A percentile compares a stretch with the other conserved stretches of the same genome.
Conservation (phyloP, 768 basidiomycete species). For the Strobilomyces confusus region DNA sequence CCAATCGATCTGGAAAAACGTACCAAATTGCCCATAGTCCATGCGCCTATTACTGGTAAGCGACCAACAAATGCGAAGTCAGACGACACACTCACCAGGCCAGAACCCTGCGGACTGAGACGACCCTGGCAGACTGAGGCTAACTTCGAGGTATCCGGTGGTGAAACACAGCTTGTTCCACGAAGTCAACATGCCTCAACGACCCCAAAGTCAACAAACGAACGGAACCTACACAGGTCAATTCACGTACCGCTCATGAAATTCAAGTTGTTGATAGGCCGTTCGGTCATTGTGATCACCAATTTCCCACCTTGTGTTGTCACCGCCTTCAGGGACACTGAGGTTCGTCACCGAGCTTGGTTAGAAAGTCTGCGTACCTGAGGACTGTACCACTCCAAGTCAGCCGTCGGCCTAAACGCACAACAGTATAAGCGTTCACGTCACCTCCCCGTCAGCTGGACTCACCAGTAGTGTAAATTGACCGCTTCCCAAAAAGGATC, state of each 20-base stretch:
- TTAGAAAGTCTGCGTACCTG: slow-evolving; percentile 37
- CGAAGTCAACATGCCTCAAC: slow-evolving; percentile 63
- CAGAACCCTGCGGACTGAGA: slow-evolving; percentile 67
- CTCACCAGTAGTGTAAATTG: slow-evolving; percentile 79
- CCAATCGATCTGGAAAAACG: neutral
- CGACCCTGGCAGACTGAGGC: slow-evolving; percentile 69
- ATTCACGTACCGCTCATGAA: slow-evolving; percentile 65
- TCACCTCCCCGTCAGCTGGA: neutral
- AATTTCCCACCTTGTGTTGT: slow-evolving; percentile 77
- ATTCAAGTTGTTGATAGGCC: slow-evolving; percentile 71
- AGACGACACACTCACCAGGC: slow-evolving; percentile 60
- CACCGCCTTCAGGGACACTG: slow-evolving; percentile 40
- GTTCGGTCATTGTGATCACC: slow-evolving; percentile 74
- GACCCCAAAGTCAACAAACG: slow-evolving; percentile 5
- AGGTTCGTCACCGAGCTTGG: neutral
- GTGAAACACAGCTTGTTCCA: slow-evolving; percentile 98
- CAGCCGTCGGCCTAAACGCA: slow-evolving; percentile 52
- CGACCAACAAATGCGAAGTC: neutral
- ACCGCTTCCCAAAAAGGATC: slow-evolving; percentile 85
- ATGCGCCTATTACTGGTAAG: slow-evolving; percentile 41
- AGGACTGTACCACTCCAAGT: slow-evolving; percentile 84
- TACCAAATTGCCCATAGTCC: slow-evolving; percentile 74
- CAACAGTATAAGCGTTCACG: slow-evolving; percentile 4
- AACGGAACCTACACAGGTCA: neutral
- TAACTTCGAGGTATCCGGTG: slow-evolving; percentile 85